phyloP scores from a whole-genome alignment of 768 basidiomycete genomes.

The Tricholoma flavovirens region DNA sequence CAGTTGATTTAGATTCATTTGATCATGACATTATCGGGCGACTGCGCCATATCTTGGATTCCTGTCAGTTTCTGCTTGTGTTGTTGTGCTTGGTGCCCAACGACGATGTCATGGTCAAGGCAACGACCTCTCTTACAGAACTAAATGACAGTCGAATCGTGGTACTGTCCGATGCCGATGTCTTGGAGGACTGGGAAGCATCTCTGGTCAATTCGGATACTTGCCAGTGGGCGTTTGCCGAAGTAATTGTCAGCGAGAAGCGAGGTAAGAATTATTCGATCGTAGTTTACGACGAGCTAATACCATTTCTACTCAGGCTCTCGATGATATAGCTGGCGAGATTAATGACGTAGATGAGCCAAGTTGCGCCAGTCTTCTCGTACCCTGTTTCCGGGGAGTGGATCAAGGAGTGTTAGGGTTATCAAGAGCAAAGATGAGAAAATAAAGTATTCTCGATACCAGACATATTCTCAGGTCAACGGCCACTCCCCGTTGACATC shows the following conservation, averaged over 20 bases:
- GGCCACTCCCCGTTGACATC: no score
- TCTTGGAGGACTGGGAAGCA: slow-evolving; percentile 20
- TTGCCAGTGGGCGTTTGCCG: slow-evolving; percentile 20
- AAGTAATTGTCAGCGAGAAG: slow-evolving; percentile 15
- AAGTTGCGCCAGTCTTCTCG: no score
- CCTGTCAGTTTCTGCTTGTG: slow-evolving; percentile 16
- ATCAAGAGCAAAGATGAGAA: no score
- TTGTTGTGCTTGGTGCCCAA: slow-evolving; percentile 18
- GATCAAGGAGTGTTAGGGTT: no score
- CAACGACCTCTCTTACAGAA: slow-evolving; percentile 10
- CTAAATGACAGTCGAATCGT: slow-evolving; percentile 14
- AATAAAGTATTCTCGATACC: no score
- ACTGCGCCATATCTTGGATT: slow-evolving; percentile 13
- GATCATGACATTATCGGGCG: slow-evolving; percentile 9
- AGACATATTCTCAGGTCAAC: no score
- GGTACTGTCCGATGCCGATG: slow-evolving; percentile 19
- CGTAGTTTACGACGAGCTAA: neutral
- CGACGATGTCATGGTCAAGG: slow-evolving; percentile 15
- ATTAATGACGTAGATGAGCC: no score
- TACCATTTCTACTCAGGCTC: neutral
- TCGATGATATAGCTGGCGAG: neutral
- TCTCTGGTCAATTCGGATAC: slow-evolving; percentile 15
- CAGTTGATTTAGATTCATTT: slow-evolving; percentile 16
- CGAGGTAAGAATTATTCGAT: slow-evolving; percentile 9
- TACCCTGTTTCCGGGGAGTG: no score